A percentile compares a stretch with the other conserved stretches of the same genome.
phyloP scores from a whole-genome alignment of 2,329 filamentous ascomycete species.

The Chaetomium sp. region DNA sequence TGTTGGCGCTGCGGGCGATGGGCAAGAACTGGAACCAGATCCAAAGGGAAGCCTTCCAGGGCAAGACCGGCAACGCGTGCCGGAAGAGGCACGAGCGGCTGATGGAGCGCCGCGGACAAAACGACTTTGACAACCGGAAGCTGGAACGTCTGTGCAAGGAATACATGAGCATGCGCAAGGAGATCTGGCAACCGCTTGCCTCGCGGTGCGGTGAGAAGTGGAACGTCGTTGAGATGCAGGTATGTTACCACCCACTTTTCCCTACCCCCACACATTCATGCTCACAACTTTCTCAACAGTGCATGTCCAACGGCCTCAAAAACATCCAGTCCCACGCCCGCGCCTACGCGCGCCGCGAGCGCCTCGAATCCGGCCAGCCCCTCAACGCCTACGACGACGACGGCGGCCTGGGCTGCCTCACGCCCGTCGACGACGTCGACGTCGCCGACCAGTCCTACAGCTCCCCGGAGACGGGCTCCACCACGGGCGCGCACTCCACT shows the following conservation, averaged over 20 bases:
- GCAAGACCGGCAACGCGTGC: slow-evolving; percentile 80
- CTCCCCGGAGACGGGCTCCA: slow-evolving; percentile 52
- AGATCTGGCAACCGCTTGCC: slow-evolving; percentile 79
- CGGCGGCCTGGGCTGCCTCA: slow-evolving; percentile 65
- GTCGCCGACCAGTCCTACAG: slow-evolving; percentile 56
- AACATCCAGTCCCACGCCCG: slow-evolving; percentile 73
- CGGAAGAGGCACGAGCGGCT: slow-evolving; percentile 86
- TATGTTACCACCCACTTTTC: slow-evolving; percentile 43
- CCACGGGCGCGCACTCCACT: slow-evolving; percentile 48
- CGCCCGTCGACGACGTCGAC: slow-evolving; percentile 58
- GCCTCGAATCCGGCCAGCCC: slow-evolving; percentile 52
- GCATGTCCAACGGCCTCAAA: slow-evolving; percentile 81
- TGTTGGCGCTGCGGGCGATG: slow-evolving; percentile 70
- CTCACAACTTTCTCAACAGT: slow-evolving; percentile 52
- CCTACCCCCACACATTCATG: slow-evolving; percentile 7
- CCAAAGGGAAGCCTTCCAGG: slow-evolving; percentile 72
- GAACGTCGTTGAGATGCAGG: slow-evolving; percentile 68
- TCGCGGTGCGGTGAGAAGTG: slow-evolving; percentile 79
- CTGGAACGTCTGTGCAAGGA: slow-evolving; percentile 73
- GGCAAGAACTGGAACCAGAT: slow-evolving; percentile 85
- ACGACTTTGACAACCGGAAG: slow-evolving; percentile 78
- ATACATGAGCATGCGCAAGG: slow-evolving; percentile 77
- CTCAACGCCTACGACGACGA: slow-evolving; percentile 65
- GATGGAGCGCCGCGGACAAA: slow-evolving; percentile 72
- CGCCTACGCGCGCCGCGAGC: slow-evolving; percentile 66